Evolutionary conservation across 805 yeast species (phyloP), one percentile per base, ranked within the genome.

Genomic region (Deakozyma indianensis): DNA sequence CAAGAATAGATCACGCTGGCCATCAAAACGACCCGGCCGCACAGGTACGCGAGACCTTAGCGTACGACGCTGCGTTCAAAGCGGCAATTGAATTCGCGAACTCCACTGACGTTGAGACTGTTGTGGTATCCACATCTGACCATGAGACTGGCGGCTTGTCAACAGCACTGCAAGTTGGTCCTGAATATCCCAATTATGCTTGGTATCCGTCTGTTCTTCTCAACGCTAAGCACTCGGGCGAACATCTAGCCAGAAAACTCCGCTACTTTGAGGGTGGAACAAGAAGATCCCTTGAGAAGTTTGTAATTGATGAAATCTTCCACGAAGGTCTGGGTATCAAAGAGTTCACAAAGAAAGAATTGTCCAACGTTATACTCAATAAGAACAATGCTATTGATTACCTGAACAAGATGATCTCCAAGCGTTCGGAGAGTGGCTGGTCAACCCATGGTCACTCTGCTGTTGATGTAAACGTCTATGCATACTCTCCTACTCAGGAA

Each of bases 111-210:
- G 77, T 74, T 11, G 95, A 86, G 53, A 85, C 95, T 2, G 68
- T 82, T 41, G 73, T 85, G 35, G 68, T 88, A 38, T 77, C 90
- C 22, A 86, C 95, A 1, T 81, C 94, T 22, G 96, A 88, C 61
- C 97, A 88, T 66, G 97, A 88, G 61, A 88, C 96, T 22, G 97
- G 97, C 50, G 97, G 96, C 0, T 70, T 88, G 51, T 82, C 83
- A n/a, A 74, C 84, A 41, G 86, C 95, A 0, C 76, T 88, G 63
- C 96, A 88, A 67, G 62, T 83, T 32, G 58, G 77, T 3, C 60
- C 69, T 2, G 58, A 59, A 1, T 86, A 87, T 60, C 96, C 96
- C 1, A 94, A 86, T 48, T 87, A 87, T 57, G 57, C 77, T 48
- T 88, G 96, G 96, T 75, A 71, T 55, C 97, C 96, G 0, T 78